phyloP scores from a whole-genome alignment of 176 grass and related monocot species.

The Phragmites australis region DNA sequence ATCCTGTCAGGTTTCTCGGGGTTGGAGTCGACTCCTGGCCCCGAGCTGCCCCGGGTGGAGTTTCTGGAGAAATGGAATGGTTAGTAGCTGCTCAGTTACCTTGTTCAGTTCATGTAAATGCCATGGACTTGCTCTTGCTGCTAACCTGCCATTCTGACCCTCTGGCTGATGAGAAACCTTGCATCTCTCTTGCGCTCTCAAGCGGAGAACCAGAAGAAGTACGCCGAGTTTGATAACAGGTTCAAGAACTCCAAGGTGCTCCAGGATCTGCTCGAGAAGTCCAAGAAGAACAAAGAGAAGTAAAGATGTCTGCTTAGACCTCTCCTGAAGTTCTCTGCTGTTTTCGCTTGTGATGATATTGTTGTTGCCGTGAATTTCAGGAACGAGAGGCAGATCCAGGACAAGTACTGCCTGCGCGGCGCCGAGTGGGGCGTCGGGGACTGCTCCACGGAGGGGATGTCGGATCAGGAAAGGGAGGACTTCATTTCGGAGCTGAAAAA shows the following conservation, averaged over 20 bases:
- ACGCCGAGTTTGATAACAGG: slow-evolving; percentile 71
- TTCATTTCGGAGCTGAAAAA: slow-evolving; percentile 83
- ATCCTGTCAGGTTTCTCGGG: slow-evolving; percentile 86
- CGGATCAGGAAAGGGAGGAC: slow-evolving; percentile 82
- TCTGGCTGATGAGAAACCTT: not conserved
- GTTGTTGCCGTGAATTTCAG: slow-evolving; percentile 30
- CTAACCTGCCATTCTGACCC: not conserved
- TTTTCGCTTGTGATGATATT: no score
- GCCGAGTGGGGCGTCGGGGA: slow-evolving; percentile 94
- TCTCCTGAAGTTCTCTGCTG: not conserved
- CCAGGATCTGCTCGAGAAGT: slow-evolving; percentile 84
- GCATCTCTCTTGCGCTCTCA: not conserved
- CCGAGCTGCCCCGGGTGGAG: slow-evolving; percentile 72
- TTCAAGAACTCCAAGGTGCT: slow-evolving; percentile 84
- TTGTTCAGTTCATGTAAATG: not conserved
- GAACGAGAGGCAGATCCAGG: slow-evolving; percentile 74
- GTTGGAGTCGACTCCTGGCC: slow-evolving; percentile 74
- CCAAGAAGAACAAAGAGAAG: slow-evolving; percentile 83
- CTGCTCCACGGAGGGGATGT: slow-evolving; percentile 91
- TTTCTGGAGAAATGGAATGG: slow-evolving; percentile 94
- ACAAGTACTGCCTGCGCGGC: slow-evolving; percentile 95
- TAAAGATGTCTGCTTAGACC: not conserved
- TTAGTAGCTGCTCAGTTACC: slow-evolving; percentile 27
- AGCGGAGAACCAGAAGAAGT: slow-evolving; percentile 94
- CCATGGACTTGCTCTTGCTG: not conserved